These are phyloP conservation scores for Sporothrix variecibatus DNA, from an alignment of 2,329 filamentous ascomycete genomes.

Conservation along the genomic window DNA sequence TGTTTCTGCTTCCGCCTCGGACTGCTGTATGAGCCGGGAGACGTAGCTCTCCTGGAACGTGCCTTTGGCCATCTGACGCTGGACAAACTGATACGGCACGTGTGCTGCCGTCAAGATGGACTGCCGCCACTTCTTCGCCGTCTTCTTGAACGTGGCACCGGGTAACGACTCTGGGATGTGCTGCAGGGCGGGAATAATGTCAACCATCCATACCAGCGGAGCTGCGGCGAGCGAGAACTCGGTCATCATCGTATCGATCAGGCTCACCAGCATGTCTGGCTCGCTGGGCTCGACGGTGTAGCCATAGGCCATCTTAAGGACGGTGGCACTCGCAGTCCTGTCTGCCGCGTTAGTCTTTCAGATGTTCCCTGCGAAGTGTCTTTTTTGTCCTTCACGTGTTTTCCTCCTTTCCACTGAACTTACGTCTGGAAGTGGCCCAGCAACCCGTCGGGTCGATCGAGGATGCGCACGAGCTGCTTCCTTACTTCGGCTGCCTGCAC, in stretches of 20 bases:
- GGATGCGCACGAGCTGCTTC: not conserved
- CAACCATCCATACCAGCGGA: conserved; percentile 3
- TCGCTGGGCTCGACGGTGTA: not conserved
- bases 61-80: not conserved
- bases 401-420: too few relatives aligned
- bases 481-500: not conserved
- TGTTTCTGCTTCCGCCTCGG: not conserved
- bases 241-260: conserved; percentile 11
- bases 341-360: not conserved
- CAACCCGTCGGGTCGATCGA: not conserved
- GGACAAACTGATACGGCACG: not conserved
- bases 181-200: conserved; percentile 3
- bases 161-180: not conserved
- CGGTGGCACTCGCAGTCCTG: not conserved
- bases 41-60: conserved; percentile 15
- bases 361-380: too few relatives aligned
- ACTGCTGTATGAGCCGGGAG: not conserved
- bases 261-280: not conserved
- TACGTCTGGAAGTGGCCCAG: not conserved
- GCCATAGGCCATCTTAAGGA: not conserved
- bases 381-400: too few relatives aligned
- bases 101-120: not conserved
- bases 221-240: conserved; percentile 5
- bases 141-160: not conserved
- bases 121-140: not conserved